A percentile compares a stretch with the other conserved stretches of the same genome.
Evolutionary conservation across 805 yeast genomes (phyloP).

Genomic region (Metschnikowia continentalis): DNA sequence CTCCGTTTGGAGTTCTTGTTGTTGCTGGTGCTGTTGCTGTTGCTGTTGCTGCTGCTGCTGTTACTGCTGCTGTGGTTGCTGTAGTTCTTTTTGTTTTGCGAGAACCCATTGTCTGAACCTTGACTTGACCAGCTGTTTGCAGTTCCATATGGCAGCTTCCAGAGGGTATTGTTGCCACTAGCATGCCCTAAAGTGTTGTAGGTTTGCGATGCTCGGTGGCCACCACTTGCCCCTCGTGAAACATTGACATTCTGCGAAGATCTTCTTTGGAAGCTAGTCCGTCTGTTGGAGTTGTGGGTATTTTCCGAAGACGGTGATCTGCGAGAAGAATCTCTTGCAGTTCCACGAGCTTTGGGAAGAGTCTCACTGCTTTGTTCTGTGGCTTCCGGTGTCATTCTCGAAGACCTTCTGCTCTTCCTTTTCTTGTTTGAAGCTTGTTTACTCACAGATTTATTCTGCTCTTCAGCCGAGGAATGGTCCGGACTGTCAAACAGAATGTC

Average conservation of each 20-base stretch:
- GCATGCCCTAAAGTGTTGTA: neutral
- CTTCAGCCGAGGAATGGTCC: constrained; percentile 4
- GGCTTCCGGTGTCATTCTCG: neutral
- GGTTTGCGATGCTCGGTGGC: neutral
- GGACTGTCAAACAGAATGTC: constrained; percentile 9
- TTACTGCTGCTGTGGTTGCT: neutral
- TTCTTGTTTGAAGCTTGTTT: constrained; percentile 7
- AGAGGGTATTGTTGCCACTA: neutral
- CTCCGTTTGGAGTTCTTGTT: constrained; percentile 28
- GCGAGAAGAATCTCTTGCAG: neutral
- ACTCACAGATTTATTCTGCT: constrained; percentile 3
- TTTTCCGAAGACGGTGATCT: constrained; percentile 1
- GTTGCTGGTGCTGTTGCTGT: constrained; percentile 33
- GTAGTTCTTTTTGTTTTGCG: constrained; percentile 1
- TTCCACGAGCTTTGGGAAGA: neutral
- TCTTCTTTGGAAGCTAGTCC: neutral
- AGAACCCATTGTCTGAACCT: neutral
- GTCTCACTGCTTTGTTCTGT: neutral
- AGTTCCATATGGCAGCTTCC: neutral
- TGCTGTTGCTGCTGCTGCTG: constrained; percentile 18
- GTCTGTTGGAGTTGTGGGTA: neutral
- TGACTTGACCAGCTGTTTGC: neutral
- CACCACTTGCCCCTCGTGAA: constrained; percentile 2
- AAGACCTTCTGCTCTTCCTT: constrained; percentile 2
- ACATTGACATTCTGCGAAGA: neutral